phyloP scores from a whole-genome alignment of 1,139 yeast genomes.

The Yamadazyma triangularis region DNA sequence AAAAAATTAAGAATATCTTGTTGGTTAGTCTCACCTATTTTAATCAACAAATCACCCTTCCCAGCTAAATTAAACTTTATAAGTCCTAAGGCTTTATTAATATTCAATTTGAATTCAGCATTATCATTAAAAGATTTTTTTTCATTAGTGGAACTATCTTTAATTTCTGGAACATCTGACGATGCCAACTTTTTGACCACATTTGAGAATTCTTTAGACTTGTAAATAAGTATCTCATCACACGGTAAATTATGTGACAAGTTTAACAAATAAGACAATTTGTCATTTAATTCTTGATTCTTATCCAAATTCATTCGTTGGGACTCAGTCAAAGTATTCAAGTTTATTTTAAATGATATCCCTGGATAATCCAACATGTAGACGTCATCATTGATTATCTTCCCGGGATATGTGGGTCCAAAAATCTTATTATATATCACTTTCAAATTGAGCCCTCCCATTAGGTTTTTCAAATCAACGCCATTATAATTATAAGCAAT shows the following conservation, averaged over 20 bases:
- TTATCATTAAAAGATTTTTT: background rate
- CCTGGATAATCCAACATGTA: conserved; percentile 55
- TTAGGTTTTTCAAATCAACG: conserved; percentile 10
- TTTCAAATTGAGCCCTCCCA: conserved; percentile 20
- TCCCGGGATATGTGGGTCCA: conserved; percentile 65
- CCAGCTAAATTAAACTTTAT: conserved; percentile 8
- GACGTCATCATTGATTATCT: conserved; percentile 12
- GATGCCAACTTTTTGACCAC: background rate
- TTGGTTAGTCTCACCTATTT: conserved; percentile 43
- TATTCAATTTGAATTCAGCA: conserved; percentile 7
- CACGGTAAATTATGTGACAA: background rate
- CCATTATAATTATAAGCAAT: conserved; percentile 30
- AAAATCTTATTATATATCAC: conserved; percentile 51
- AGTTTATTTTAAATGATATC: conserved; percentile 41
- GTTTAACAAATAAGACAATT: background rate
- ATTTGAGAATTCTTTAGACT: background rate
- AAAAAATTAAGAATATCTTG: conserved; percentile 43
- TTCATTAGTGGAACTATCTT: background rate
- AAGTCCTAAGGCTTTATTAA: conserved; percentile 11
- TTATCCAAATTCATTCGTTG: background rate
- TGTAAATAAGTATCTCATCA: background rate
- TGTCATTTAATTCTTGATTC: background rate
- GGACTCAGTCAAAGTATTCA: background rate
- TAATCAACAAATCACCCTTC: conserved; percentile 8
- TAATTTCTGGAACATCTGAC: background rate